Evolutionary conservation across 176 grass and related monocot genomes (phyloP).

Genomic region (Pontederia crassipes): DNA sequence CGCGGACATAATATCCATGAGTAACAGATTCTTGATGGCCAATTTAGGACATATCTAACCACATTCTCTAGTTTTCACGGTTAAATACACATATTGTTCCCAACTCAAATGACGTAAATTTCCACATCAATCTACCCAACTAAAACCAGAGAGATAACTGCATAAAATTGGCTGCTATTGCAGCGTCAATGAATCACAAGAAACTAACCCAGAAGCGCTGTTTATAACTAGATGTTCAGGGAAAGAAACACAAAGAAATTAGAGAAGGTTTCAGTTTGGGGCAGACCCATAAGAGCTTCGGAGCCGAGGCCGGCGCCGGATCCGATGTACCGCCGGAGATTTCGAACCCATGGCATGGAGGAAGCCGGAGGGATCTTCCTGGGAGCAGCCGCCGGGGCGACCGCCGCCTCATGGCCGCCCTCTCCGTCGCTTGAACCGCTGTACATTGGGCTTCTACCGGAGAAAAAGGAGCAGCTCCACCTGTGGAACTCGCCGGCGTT

Average conservation of each 20-base stretch:
- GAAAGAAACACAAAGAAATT: neutral
- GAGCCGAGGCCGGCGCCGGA: slow-evolving; percentile 75
- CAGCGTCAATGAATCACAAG: neutral
- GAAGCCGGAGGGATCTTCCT: slow-evolving; percentile 79
- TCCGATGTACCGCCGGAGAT: slow-evolving; percentile 90
- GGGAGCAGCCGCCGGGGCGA: slow-evolving; percentile 18
- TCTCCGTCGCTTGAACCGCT: slow-evolving; percentile 37
- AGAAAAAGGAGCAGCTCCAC: too few species aligned
- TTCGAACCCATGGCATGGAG: slow-evolving; percentile 91
- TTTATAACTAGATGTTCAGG: neutral
- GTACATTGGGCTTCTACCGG: slow-evolving; percentile 37
- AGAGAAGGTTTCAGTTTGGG: neutral
- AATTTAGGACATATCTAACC: too few species aligned
- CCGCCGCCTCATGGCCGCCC: slow-evolving; percentile 28
- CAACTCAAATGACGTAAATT: too few species aligned
- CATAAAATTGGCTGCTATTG: too few species aligned
- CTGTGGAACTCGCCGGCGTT: neutral
- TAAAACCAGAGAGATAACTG: too few species aligned
- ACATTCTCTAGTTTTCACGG: too few species aligned
- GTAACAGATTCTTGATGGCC: too few species aligned
- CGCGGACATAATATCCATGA: too few species aligned
- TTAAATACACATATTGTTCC: too few species aligned
- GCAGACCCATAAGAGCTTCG: slow-evolving; percentile 86
- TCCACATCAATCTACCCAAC: too few species aligned
- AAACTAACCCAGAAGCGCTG: neutral